Conservation (phyloP, 192 early-diverging fungal genomes). For the Kappamyces sp. region DNA sequence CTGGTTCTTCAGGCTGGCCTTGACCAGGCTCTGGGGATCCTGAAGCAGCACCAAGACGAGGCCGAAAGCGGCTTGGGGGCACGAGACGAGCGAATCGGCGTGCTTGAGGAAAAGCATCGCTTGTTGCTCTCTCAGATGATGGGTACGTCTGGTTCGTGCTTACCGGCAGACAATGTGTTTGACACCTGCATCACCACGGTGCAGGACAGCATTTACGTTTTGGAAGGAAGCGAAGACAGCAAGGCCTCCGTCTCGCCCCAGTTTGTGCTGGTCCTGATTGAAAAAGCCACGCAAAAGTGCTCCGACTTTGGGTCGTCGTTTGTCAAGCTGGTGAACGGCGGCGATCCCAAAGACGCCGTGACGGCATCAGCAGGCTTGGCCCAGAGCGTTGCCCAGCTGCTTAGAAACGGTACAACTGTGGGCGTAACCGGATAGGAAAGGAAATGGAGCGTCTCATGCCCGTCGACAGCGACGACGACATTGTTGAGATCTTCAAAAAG, state of each 20-base stretch:
- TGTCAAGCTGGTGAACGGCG: constrained; percentile 52
- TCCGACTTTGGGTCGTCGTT: constrained; percentile 41
- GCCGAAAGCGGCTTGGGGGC: not conserved
- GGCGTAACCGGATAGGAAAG: constrained; percentile 43
- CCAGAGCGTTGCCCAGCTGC: constrained; percentile 72
- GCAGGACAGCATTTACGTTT: constrained; percentile 81
- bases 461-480: constrained; percentile 78
- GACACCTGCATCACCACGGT: constrained; percentile 80
- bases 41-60: constrained; percentile 46
- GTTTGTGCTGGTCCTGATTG: constrained; percentile 86
- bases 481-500: constrained; percentile 58
- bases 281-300: constrained; percentile 57
- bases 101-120: constrained; percentile 23
- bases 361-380: constrained; percentile 71
- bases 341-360: constrained; percentile 84
- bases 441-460: constrained; percentile 76
- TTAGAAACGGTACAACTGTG: constrained; percentile 48
- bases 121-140: constrained; percentile 6
- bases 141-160: constrained; percentile 25
- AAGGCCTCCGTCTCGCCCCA: constrained; percentile 86
- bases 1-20: constrained; percentile 41
- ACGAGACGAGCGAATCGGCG: constrained; percentile 10
- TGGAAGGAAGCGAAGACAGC: constrained; percentile 73
- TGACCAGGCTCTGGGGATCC: constrained; percentile 48
- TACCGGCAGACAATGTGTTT: constrained; percentile 69